phyloP scores from a whole-genome alignment of 1,139 yeast species.

The Candida anutae region DNA sequence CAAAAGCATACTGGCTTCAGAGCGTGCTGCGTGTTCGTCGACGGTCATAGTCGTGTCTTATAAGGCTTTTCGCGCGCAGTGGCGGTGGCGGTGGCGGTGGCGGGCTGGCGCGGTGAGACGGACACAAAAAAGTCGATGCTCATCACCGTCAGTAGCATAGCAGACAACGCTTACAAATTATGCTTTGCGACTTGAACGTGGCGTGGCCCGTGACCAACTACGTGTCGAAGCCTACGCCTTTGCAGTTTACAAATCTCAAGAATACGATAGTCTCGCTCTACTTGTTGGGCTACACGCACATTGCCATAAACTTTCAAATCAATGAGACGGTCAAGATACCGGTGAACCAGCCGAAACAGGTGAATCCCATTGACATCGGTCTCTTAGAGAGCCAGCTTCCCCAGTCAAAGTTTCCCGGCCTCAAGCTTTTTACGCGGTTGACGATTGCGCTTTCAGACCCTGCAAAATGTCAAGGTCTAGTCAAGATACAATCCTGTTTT shows the following conservation, averaged over 20 bases:
- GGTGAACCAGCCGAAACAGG: slow-evolving; percentile 20
- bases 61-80: too few species aligned
- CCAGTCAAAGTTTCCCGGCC: slow-evolving; percentile 27
- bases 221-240: slow-evolving; percentile 26
- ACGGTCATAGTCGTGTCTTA: too few species aligned
- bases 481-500: slow-evolving; percentile 54
- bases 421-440: slow-evolving; percentile 58
- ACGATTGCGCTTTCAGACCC: slow-evolving; percentile 75
- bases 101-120: background rate
- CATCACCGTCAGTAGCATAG: background rate
- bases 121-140: background rate
- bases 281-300: slow-evolving; percentile 60
- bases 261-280: slow-evolving; percentile 49
- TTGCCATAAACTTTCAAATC: slow-evolving; percentile 64
- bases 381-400: slow-evolving; percentile 14
- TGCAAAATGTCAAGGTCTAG: slow-evolving; percentile 63
- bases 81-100: slow-evolving; percentile 3
- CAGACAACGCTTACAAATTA: slow-evolving; percentile 5
- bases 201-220: slow-evolving; percentile 67
- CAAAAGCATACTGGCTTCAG: slow-evolving; percentile 2
- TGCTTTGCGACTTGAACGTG: slow-evolving; percentile 65
- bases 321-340: slow-evolving; percentile 56
- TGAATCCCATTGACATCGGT: slow-evolving; percentile 32
- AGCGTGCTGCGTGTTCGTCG: too few species aligned
- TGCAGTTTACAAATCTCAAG: slow-evolving; percentile 37